Conservation (phyloP, 345 rosid genomes). For the Eucalyptus cladocalyx region DNA sequence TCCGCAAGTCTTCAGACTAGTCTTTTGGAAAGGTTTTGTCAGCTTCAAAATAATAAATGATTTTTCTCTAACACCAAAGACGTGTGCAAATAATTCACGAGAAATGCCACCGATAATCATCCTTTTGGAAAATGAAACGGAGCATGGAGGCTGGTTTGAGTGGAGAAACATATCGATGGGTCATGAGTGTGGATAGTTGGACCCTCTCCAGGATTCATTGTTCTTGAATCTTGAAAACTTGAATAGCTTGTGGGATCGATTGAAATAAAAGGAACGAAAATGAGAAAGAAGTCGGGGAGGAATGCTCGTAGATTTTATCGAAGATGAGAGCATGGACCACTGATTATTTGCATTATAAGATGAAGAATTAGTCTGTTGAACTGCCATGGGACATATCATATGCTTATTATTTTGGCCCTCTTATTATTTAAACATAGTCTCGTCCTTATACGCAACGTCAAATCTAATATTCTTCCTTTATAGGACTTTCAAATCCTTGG, state of each 20-base stretch:
- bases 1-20: no score
- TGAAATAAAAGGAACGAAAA: constrained; percentile 44
- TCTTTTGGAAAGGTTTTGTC: no score
- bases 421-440: no score
- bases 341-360: neutral
- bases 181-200: constrained; percentile 3
- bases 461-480: no score
- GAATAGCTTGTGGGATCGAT: constrained; percentile 4
- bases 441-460: no score
- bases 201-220: neutral
- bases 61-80: no score
- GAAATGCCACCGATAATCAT: neutral
- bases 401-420: no score
- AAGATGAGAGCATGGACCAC: neutral
- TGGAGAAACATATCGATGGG: neutral
- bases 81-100: neutral
- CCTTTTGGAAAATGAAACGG: neutral
- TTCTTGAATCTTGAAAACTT: neutral
- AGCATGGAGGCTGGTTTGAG: neutral
- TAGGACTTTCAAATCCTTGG: no score
- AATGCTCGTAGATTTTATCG: neutral
- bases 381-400: neutral
- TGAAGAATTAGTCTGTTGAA: neutral
- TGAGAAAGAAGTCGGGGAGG: constrained; percentile 11
- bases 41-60: no score